phyloP scores from a whole-genome alignment of 2,329 filamentous ascomycete species.

The Fusarium nelsonii region DNA sequence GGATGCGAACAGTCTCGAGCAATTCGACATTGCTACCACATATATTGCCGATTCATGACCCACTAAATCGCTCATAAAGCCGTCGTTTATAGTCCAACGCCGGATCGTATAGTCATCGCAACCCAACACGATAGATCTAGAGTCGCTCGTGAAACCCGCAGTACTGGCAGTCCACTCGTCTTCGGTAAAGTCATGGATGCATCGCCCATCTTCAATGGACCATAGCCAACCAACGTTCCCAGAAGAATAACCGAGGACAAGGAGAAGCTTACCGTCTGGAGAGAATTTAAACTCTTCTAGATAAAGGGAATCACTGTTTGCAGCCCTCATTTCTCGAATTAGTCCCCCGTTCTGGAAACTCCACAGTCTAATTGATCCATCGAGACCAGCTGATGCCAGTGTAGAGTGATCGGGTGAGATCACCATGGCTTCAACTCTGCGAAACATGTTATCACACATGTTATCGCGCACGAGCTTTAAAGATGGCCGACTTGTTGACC shows the following conservation, averaged over 20 bases:
- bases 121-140: neutral
- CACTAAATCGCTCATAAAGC: neutral
- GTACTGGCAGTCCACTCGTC: neutral
- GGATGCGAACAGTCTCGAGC: neutral
- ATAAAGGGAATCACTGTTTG: too few species aligned
- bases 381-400: neutral
- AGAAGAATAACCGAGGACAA: neutral
- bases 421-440: neutral
- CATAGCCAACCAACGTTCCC: neutral
- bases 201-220: neutral
- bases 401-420: neutral
- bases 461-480: too few species aligned
- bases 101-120: neutral
- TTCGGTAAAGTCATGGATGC: neutral
- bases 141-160: neutral
- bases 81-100: neutral
- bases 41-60: neutral
- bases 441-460: neutral
- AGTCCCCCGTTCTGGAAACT: rapidly evolving
- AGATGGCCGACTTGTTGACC: neutral
- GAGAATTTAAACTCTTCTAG: neutral
- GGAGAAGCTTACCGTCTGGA: neutral
- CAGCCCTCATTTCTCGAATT: neutral
- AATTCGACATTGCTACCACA: neutral
- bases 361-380: neutral